These are phyloP conservation scores for Pholiota molesta DNA, from an alignment of 768 basidiomycete species.

Conservation along the genomic window DNA sequence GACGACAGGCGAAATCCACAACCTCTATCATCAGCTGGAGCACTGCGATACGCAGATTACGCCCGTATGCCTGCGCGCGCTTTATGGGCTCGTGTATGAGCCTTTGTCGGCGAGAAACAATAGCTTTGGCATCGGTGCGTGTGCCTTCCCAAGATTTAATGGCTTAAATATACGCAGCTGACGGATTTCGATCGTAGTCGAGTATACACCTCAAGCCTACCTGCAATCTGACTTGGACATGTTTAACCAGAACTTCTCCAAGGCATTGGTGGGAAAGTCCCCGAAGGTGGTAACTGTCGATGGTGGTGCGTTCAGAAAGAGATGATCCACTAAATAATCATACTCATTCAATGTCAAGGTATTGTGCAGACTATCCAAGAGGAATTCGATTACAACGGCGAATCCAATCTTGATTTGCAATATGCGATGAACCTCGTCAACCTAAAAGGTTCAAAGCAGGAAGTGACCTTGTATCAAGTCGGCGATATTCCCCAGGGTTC, in stretches of 20 bases:
- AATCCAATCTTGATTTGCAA: slow-evolving; percentile 57
- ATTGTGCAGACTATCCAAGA: slow-evolving; percentile 37
- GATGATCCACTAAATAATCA: slow-evolving; percentile 10
- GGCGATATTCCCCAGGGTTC: slow-evolving; percentile 41
- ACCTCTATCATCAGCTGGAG: slow-evolving; percentile 24
- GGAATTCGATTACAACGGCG: slow-evolving; percentile 48
- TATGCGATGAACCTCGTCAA: slow-evolving; percentile 53
- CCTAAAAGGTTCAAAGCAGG: slow-evolving; percentile 25
- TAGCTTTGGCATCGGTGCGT: slow-evolving; percentile 39
- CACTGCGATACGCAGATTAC: slow-evolving; percentile 36
- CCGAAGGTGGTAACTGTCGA: slow-evolving; percentile 37
- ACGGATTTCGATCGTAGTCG: slow-evolving; percentile 35
- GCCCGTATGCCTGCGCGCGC: slow-evolving; percentile 40
- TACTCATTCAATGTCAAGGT: slow-evolving; percentile 28
- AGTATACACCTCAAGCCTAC: slow-evolving; percentile 55
- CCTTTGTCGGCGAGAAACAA: slow-evolving; percentile 35
- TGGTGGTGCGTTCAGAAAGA: slow-evolving; percentile 26
- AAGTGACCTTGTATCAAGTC: slow-evolving; percentile 43
- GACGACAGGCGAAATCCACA: slow-evolving; percentile 23
- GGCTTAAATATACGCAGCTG: background rate
- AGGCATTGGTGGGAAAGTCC: slow-evolving; percentile 31
- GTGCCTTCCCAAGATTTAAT: background rate
- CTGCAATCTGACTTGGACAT: slow-evolving; percentile 46
- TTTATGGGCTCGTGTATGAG: slow-evolving; percentile 38
- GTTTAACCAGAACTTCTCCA: slow-evolving; percentile 41